Evolutionary conservation across 176 grass and related monocot species (phyloP).

Genomic region (Oryza officinalis): DNA sequence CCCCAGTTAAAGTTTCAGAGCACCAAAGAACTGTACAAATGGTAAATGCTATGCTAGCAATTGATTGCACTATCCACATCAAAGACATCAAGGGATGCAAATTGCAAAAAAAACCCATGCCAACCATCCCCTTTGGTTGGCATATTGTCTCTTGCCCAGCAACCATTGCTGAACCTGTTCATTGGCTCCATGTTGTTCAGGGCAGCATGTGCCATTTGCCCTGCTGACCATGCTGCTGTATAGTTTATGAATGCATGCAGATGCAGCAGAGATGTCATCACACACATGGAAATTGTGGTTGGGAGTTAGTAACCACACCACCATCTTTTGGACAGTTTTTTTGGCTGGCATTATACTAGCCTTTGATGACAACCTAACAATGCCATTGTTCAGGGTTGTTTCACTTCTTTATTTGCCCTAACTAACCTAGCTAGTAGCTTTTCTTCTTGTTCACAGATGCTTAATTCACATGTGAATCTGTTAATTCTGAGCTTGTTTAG

Average conservation of each 20-base stretch:
- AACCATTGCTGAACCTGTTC: neutral
- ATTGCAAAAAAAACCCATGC: neutral
- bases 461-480: neutral
- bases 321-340: conserved; percentile 17
- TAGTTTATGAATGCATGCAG: conserved; percentile 2
- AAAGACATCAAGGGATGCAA: neutral
- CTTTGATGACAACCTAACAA: conserved; percentile 1
- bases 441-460: neutral
- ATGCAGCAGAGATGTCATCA: neutral
- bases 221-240: neutral
- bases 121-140: neutral
- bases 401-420: neutral
- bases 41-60: neutral
- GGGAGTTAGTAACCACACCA: neutral
- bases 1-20: neutral
- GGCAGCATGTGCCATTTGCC: conserved; percentile 37
- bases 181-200: conserved; percentile 1
- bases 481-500: neutral
- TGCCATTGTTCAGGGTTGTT: neutral
- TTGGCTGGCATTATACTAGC: neutral
- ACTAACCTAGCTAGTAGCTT: neutral
- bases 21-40: neutral
- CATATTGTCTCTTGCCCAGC: neutral
- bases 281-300: neutral
- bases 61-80: conserved; percentile 12